Evolutionary conservation across 805 yeast species (phyloP).

Genomic region (Yamadazyma phyllophila): DNA sequence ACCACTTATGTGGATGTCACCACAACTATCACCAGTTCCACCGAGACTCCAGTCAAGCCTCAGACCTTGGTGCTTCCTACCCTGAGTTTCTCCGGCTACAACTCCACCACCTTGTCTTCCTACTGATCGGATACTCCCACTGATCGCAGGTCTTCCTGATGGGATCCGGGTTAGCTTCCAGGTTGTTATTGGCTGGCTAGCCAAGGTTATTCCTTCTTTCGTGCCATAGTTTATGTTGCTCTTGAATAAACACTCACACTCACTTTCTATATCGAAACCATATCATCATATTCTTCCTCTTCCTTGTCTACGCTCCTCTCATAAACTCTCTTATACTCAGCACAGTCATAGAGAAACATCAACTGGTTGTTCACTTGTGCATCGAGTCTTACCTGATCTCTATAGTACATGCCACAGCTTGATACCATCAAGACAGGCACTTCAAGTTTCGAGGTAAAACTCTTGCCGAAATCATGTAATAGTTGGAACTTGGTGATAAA

Average conservation of each 20-base stretch:
- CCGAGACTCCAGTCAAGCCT: neutral
- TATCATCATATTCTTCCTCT: conserved; percentile 7
- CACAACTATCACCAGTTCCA: conserved; percentile 7
- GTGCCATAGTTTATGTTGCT: neutral
- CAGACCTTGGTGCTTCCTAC: neutral
- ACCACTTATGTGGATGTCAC: conserved; percentile 14
- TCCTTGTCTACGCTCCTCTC: neutral
- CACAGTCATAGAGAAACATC: conserved; percentile 24
- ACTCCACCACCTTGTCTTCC: conserved; percentile 2
- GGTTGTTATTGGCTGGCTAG: too few species aligned
- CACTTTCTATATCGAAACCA: conserved; percentile 3
- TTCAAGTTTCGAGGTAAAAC: conserved; percentile 5
- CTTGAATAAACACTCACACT: neutral
- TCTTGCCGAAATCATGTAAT: conserved; percentile 11
- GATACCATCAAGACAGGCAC: conserved; percentile 24
- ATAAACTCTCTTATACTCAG: conserved; percentile 7
- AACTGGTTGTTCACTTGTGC: conserved; percentile 19
- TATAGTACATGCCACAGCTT: conserved; percentile 29
- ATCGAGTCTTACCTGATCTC: conserved; percentile 28
- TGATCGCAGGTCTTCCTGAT: too few species aligned
- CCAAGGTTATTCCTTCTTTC: too few species aligned
- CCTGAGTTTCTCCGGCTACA: conserved; percentile 1
- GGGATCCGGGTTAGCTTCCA: too few species aligned
- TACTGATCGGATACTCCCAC: too few species aligned
- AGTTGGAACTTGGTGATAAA: conserved; percentile 19